Evolutionary conservation across 306 rosid genomes (phyloP), one percentile per base, ranked within the genome.

Genomic region (Coriaria nepalensis): DNA sequence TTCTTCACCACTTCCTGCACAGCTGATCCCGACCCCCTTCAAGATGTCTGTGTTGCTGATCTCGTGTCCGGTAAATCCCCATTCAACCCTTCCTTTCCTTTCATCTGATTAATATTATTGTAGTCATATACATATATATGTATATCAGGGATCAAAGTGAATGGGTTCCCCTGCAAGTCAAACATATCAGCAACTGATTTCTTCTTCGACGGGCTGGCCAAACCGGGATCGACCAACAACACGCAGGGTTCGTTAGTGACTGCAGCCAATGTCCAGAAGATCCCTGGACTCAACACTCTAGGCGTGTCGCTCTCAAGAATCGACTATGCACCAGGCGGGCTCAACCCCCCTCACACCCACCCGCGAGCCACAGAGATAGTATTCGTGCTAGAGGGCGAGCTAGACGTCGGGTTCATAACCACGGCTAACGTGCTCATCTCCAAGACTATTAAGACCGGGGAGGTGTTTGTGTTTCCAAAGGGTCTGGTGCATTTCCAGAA

Each of bases 351-450:
- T 7, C 60, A 55, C 49, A 55, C 60, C 4, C 60, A 55, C 47
- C 60, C 60, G 6, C 60, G 60, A 32, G 60, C 60, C 34, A 55
- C 60, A 32, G 60, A 55, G 49, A 55, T 55, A 7, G 60, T 55
- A 10, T 55, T 55, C 60, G 60, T 55, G 9, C 49, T 55, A 5
- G 49, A 55, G 4, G 60, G 60, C 60, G 9, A 43, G 10, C 60
- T 55, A 4, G 60, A 55, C 48, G 60, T 55, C 12, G 60, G 60
- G 0, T 55, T 55, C 60, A 43, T 55, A 8, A 55, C 60, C 12
- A 55, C 60, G 4, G 60, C 49, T 0, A 55, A 55, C 0, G 49
- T 55, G 6, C 60, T 55, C 4, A 35, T 55, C 33, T 55, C 60
- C 41, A 40, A 55, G 32, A 0, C 60, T 20, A 55, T 55, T 40